Evolutionary conservation across 495 filamentous ascomycete genomes (phyloP).

Genomic region (Cudoniella acicularis): DNA sequence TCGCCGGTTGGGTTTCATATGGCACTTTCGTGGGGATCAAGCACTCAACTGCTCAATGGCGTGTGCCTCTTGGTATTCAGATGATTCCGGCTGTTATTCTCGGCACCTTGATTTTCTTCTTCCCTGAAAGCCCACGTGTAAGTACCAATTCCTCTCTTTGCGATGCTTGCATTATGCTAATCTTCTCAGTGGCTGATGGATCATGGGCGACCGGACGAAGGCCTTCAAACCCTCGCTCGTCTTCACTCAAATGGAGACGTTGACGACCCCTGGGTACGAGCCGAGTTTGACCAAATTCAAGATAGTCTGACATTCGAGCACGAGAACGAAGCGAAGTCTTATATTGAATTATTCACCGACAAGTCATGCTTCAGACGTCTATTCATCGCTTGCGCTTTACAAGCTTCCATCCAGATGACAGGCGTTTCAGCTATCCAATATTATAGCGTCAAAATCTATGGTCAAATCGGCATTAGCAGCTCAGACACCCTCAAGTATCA

Average conservation of each 20-base stretch:
- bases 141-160: background rate
- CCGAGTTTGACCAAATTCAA: conserved; percentile 65
- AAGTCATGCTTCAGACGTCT: conserved; percentile 64
- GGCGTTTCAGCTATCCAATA: conserved; percentile 73
- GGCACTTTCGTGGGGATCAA: conserved; percentile 32
- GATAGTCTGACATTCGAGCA: conserved; percentile 52
- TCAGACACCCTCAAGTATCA: conserved; percentile 67
- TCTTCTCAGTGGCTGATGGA: conserved; percentile 55
- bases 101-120: conserved; percentile 47
- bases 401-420: conserved; percentile 70
- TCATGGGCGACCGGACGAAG: conserved; percentile 46
- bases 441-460: conserved; percentile 63
- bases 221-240: conserved; percentile 51
- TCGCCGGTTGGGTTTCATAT: conserved; percentile 42
- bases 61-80: conserved; percentile 54
- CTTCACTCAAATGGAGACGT: conserved; percentile 56
- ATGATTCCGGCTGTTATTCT: conserved; percentile 54
- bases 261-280: conserved; percentile 57
- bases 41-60: conserved; percentile 43
- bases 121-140: conserved; percentile 47
- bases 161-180: conserved; percentile 12
- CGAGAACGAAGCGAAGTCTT: conserved; percentile 67
- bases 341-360: conserved; percentile 60
- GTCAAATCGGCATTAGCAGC: conserved; percentile 61
- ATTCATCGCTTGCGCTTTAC: conserved; percentile 62